Evolutionary conservation across 2,329 filamentous ascomycete genomes (phyloP), one percentile per base, ranked within the genome.

Genomic region (Rhynchosporium graminicola): DNA sequence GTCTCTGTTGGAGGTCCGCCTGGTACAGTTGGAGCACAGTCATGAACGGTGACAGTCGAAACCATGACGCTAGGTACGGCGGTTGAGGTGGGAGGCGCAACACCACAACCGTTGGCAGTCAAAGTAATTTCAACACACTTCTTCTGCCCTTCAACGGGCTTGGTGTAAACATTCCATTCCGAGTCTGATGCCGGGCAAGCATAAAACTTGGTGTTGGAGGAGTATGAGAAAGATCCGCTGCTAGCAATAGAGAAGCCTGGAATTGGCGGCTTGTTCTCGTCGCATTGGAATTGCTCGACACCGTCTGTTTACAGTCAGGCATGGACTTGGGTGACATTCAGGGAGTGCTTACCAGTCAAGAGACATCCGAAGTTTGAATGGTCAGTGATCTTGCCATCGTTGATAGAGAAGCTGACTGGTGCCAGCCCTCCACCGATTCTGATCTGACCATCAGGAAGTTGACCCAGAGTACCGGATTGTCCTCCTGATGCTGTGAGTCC

Each of bases 371-470:
- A 79, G 50, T 82, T 81, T 54, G 78, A 77, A 54, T 76, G 73
- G 71, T 89, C 87, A 20, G 77, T 82, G 64, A 90, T 79, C 28
- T 73, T 77, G 50, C 82, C 80, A 57, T 79, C 79, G 65, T 80
- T 77, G 68, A 88, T 79, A 62, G 80, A 85, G 72, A 83, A 89
- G 8, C 79, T 77, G 13, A 79, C 79, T 52, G 78, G 70, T 4
- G 75, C 65, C 12, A 83, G 73, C 28, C 76, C 76, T 47, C 82
- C 81, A 43, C 83, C 82, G 50, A 87, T 79, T 55, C 85, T 80
- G 69, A 80, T 82, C 75, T 89, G 87, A 8, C 87, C 87, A 72
- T 87, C 84, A 58, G 65, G 69, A 43, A 89, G 78, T 71, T 89
- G 82, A 10, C 84, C 86, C 47, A 89, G 76, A 3, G 77, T 72